Evolutionary conservation across 2,329 filamentous ascomycete species (phyloP), one percentile per base, ranked within the genome.

Genomic region (Neocatenulostroma microsporum): DNA sequence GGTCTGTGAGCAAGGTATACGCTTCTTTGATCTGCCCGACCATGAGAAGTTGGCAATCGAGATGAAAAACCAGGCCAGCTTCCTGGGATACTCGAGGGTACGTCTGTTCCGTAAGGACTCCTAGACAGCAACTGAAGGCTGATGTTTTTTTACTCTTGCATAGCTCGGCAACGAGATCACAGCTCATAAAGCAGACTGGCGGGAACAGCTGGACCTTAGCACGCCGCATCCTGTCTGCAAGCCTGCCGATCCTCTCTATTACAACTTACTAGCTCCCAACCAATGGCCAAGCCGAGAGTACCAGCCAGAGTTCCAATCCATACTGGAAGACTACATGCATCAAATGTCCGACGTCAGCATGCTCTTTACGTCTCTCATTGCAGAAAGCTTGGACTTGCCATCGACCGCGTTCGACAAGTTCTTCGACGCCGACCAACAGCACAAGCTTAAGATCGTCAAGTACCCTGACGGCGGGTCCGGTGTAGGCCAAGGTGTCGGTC

Each of bases 381-480:
- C 86, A 44, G 84, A 93, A 64, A 82, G 84, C n/a, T 81, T 94
- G 44, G 74, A 75, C 8, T 69, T 94, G 5, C 76, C 81, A 0
- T 44, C 69, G 0, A 62, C 72, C 34, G 84, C 86, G 0, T 93
- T 94, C 60, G 67, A 76, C 55, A 77, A 74, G 51, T 93, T 88
- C 68, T 89, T 89, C 62, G 84, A 88, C 56, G 50, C 51, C 1
- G 62, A 71, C 27, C 70, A 67, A 66, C 85, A 91, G 64, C 84
- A 93, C 66, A 93, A 93, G 67, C 72, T 93, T 52, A 94, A 94
- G 36, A 80, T 94, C 41, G 80, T 93, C 42, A 85, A 84, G 64
- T 93, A 46, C 30, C 86, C 86, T 0, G 85, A 91, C 56, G 54
- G 35, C 39, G 64, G 67, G 37, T 76, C 80, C 49, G 76, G 64